A percentile compares a stretch with the other conserved stretches of the same genome.
Conservation (phyloP, 225 moss, liverwort and hornwort species). For the Bryoerythrophyllum caledonicum region DNA sequence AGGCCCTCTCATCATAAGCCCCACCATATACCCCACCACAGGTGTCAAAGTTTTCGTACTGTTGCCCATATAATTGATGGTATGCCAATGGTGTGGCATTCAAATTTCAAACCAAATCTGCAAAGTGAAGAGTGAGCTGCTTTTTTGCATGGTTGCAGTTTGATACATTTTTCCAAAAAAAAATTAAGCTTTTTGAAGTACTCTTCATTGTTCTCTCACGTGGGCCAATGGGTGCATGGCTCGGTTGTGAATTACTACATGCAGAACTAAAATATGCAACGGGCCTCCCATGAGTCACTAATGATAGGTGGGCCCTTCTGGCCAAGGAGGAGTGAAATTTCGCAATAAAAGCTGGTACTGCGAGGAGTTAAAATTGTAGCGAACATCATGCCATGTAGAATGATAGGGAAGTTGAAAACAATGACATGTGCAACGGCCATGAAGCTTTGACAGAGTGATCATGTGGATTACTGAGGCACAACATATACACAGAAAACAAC, state of each 20-base stretch:
- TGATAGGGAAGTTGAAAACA: slow-evolving; percentile 1
- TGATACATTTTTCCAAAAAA: background rate
- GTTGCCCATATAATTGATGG: slow-evolving; percentile 4
- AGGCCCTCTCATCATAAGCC: background rate
- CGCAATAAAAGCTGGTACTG: slow-evolving; percentile 12
- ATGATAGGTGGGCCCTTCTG: background rate
- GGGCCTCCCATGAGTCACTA: background rate
- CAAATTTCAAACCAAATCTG: background rate
- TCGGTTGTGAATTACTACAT: background rate
- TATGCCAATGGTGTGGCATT: background rate
- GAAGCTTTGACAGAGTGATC: slow-evolving; percentile 14
- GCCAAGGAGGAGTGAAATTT: background rate
- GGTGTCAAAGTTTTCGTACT: background rate
- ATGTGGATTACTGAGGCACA: slow-evolving; percentile 5
- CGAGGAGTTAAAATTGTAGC: background rate
- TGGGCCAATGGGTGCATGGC: background rate
- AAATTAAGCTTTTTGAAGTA: too few species aligned
- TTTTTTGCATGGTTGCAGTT: background rate
- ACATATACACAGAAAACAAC: background rate
- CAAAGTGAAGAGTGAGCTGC: background rate
- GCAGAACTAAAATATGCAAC: background rate
- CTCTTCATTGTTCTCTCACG: too few species aligned
- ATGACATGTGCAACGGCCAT: slow-evolving; percentile 8
- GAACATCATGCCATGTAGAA: slow-evolving; percentile 25
- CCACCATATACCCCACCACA: slow-evolving; percentile 1